Evolutionary conservation across 2,329 filamentous ascomycete species (phyloP), one percentile per base, ranked within the genome.

Genomic region (Cephalotrichum gorgonifer): DNA sequence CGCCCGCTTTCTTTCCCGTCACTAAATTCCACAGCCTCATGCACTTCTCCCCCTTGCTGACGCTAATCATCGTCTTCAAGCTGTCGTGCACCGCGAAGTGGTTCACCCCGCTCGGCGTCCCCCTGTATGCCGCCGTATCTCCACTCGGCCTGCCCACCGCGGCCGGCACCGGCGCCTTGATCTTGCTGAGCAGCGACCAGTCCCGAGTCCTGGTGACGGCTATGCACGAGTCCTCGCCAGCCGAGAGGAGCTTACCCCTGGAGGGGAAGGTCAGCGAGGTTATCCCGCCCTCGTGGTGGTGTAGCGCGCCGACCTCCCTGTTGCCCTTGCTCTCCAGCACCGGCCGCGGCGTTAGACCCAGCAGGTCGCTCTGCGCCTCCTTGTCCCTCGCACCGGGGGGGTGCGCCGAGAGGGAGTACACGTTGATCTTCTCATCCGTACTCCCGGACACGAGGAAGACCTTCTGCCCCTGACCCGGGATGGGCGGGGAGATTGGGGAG

Each of bases 21-120:
- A 97, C 89, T 54, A 98, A 65, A 61, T 98, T 97, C 93, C 93
- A 98, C 55, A 97, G 66, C 54, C 93, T 75, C 86, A 98, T 94
- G 60, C 84, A 88, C 55, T 81, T 83, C 70, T 98, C 93, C 55
- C 89, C 89, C 58, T 85, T 88, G 56, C 88, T 85, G 8, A 97
- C 89, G 57, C 81, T 94, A 52, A 98, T 81, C 87, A 97, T 95
- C 46, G 98, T 73, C 69, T 96, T 97, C 78, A 95, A 88, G 64
- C 87, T 94, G 1, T 93, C 91, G 63, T 98, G 93, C 25, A 98
- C 85, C 2, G 91, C 88, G 64, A 98, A 95, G 63, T 90, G 87
- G 63, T 95, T 97, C 56, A 97, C 81, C 17, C 93, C 93, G n/a
- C 83, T 79, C 0, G 90, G 90, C 25, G 85, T 80, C 44, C 82